A percentile compares a stretch with the other conserved stretches of the same genome.
These are phyloP conservation scores for Cryomyces minteri DNA, from an alignment of 495 filamentous ascomycete species.

Conservation along the genomic window DNA sequence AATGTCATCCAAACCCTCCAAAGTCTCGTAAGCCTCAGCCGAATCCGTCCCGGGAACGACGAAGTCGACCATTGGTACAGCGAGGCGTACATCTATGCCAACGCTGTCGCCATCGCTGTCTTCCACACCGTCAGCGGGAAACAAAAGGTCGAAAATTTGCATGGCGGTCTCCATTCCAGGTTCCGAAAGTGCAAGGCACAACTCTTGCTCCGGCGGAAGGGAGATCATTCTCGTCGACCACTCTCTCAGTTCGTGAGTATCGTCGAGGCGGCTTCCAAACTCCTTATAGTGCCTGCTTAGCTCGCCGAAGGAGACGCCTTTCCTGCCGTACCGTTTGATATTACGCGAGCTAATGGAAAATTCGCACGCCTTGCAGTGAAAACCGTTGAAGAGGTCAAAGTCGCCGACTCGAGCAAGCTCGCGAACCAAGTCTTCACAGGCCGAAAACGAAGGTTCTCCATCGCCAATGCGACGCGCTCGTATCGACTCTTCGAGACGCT, in stretches of 20 bases:
- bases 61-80: no score
- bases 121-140: background rate
- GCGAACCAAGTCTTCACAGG: background rate
- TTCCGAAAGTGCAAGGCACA: background rate
- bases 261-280: background rate
- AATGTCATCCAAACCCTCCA: no score
- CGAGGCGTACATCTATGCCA: background rate
- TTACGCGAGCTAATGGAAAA: background rate
- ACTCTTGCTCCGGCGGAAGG: background rate
- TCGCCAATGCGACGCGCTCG: background rate
- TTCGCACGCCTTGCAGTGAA: slow-evolving; percentile 3
- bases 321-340: background rate
- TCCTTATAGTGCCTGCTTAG: slow-evolving; percentile 2
- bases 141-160: slow-evolving; percentile 3
- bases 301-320: background rate
- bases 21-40: no score
- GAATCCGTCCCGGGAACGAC: no score
- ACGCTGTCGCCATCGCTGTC: background rate
- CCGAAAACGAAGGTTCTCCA: background rate
- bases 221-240: slow-evolving; percentile 2
- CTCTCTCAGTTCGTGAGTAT: background rate
- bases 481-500: background rate
- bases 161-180: slow-evolving; percentile 1
- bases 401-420: slow-evolving; percentile 4
- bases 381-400: slow-evolving; percentile 2